Percentiles rank a stretch among this genome's conserved stretches.
Conservation (phyloP, 177 flowering plant genomes). For the Vitis hybrid region DNA sequence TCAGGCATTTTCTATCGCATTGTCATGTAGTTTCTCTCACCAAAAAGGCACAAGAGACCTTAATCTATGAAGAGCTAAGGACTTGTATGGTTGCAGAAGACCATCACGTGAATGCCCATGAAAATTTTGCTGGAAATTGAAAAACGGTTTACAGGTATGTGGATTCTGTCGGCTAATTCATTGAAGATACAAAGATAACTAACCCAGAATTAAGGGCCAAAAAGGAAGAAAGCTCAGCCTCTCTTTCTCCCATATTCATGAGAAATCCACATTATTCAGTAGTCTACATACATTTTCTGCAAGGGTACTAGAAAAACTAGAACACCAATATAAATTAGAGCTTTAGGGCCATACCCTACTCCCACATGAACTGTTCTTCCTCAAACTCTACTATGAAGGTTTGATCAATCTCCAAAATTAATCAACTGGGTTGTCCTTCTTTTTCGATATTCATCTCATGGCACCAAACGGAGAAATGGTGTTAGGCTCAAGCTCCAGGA, state of each 20-base stretch:
- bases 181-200: no score
- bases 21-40: no score
- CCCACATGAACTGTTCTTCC: background rate
- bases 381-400: no score
- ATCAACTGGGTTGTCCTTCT: no score
- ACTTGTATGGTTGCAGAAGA: background rate
- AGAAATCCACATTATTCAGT: background rate
- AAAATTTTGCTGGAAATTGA: background rate
- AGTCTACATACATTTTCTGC: constrained; percentile 9
- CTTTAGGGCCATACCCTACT: background rate
- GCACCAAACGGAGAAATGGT: constrained; percentile 18
- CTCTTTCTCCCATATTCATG: background rate
- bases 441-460: background rate
- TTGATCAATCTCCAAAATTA: no score
- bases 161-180: no score
- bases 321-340: constrained; percentile 1
- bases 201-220: background rate
- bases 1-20: no score
- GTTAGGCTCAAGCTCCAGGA: constrained; percentile 4
- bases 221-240: background rate
- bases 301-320: background rate
- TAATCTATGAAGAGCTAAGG: no score
- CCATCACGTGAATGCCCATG: background rate
- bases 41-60: no score
- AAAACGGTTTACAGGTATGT: background rate